Evolutionary conservation across 805 yeast genomes (phyloP).

Genomic region (Candida cerambycidarum): DNA sequence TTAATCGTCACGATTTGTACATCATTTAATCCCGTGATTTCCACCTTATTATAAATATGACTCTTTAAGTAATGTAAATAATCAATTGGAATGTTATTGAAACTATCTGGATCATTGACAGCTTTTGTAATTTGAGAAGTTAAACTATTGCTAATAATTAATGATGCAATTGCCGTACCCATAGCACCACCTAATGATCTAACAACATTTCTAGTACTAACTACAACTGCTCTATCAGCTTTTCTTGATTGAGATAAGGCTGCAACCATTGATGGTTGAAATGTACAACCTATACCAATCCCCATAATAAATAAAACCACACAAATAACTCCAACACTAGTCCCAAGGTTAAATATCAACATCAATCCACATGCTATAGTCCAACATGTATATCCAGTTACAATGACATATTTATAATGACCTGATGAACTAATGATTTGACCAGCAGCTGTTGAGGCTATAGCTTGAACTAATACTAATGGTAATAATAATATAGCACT

Average conservation of each 20-base stretch:
- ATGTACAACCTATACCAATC: slow-evolving; percentile 48
- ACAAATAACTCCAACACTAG: slow-evolving; percentile 32
- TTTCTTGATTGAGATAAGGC: slow-evolving; percentile 46
- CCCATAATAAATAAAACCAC: slow-evolving; percentile 18
- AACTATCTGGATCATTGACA: slow-evolving; percentile 5
- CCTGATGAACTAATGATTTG: slow-evolving; percentile 43
- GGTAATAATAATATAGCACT: slow-evolving; percentile 46
- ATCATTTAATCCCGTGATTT: slow-evolving; percentile 20
- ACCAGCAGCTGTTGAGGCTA: slow-evolving; percentile 46
- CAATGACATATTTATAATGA: slow-evolving; percentile 42
- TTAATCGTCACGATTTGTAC: slow-evolving; percentile 21
- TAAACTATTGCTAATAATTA: slow-evolving; percentile 28
- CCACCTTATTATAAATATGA: slow-evolving; percentile 30
- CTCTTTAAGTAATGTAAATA: slow-evolving; percentile 22
- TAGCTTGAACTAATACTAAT: slow-evolving; percentile 43
- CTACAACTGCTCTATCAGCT: slow-evolving; percentile 35
- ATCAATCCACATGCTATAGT: slow-evolving; percentile 40
- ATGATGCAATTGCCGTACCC: slow-evolving; percentile 30
- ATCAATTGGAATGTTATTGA: slow-evolving; percentile 11
- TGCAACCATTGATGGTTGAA: slow-evolving; percentile 58
- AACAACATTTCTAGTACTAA: slow-evolving; percentile 32
- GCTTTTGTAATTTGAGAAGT: slow-evolving; percentile 19
- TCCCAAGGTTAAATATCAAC: slow-evolving; percentile 26
- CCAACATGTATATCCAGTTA: slow-evolving; percentile 44
- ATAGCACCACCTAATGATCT: slow-evolving; percentile 36